Base-by-base conservation (phyloP, 2,329 filamentous ascomycete genomes). In the Fonsecaea erecta region DNA sequence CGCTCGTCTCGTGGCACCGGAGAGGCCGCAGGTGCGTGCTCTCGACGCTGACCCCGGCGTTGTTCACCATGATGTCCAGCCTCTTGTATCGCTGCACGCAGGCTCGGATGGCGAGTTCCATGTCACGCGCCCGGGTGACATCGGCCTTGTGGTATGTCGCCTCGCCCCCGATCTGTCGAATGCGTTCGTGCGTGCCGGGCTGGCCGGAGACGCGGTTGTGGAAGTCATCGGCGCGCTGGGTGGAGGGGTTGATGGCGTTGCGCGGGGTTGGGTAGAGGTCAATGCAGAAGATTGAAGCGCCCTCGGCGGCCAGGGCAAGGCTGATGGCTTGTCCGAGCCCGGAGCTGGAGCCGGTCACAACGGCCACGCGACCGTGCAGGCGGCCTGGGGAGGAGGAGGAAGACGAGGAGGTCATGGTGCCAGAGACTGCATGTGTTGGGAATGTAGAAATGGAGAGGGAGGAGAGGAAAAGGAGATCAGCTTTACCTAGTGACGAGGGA, bases 61-160 rank as follows among this genome's bases (percentile, higher is more conserved):
- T 97, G 87, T 97, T 97, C 87, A 97, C 97, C 74, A 97, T 91
- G 74, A 97, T 84, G 77, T 97, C 93, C 1, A 94, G 80, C 52
- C 93, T 54, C 56, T 63, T 62, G 66, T 68, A 70, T 12, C 61
- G 60, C 24, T 66, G 56, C 24, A 68, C 59, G 54, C 68, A 70
- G 6, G 68, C 66, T 16, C 63, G 63, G 12, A 68, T 59, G 14
- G 68, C 68, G 14, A 68, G 52, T 26, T 71, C 61, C 53, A 68
- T 60, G 43, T 65, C 64, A 34, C 56, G 60, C 6, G 68, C 55
- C 18, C 64, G 60, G 1, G 64, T 68, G 2, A 70, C 60, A 55
- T 71, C 67, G 2, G 64, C 63, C 21, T 64, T 65, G 48, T 67
- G 57, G 59, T 62, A 71, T 2, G 61, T 66, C 3, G 61, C 60